phyloP scores from a whole-genome alignment of 805 yeast species.

The Nakazawaea populi region DNA sequence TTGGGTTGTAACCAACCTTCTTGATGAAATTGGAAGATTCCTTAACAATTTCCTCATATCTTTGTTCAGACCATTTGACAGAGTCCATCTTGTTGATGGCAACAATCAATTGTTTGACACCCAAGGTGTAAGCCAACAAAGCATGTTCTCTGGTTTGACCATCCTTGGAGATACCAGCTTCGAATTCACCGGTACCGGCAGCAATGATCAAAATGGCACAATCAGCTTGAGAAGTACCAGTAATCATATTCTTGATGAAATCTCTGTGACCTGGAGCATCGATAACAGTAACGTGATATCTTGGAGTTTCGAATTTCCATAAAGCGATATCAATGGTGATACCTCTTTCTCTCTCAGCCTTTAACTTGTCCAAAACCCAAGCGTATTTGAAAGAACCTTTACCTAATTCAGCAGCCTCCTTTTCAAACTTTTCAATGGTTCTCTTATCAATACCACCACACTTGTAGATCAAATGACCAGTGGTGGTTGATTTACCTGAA shows the following conservation, averaged over 20 bases:
- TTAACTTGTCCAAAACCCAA: constrained; percentile 92
- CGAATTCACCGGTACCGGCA: constrained; percentile 92
- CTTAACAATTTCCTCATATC: constrained; percentile 74
- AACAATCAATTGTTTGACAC: constrained; percentile 81
- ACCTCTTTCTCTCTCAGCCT: constrained; percentile 97
- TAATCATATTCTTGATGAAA: constrained; percentile 94
- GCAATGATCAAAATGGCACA: constrained; percentile 88
- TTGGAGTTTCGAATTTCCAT: constrained; percentile 90
- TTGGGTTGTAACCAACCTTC: constrained; percentile 81
- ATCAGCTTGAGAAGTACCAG: constrained; percentile 94
- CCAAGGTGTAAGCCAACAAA: constrained; percentile 81
- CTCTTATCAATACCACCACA: constrained; percentile 99
- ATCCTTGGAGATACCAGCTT: constrained; percentile 91
- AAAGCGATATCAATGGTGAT: constrained; percentile 92
- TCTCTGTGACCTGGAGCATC: constrained; percentile 97
- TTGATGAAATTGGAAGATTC: constrained; percentile 76
- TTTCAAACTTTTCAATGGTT: constrained; percentile 96
- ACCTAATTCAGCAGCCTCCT: constrained; percentile 96
- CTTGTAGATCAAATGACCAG: constrained; percentile 99
- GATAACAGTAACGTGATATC: constrained; percentile 83
- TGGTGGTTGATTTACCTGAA: constrained; percentile 97
- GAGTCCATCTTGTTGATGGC: constrained; percentile 96
- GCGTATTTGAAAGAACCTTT: constrained; percentile 98
- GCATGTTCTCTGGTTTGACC: constrained; percentile 97
- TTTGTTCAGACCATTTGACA: constrained; percentile 77